Base-by-base conservation (phyloP, 495 filamentous ascomycete genomes). In the Jackrogersella multiformis region DNA sequence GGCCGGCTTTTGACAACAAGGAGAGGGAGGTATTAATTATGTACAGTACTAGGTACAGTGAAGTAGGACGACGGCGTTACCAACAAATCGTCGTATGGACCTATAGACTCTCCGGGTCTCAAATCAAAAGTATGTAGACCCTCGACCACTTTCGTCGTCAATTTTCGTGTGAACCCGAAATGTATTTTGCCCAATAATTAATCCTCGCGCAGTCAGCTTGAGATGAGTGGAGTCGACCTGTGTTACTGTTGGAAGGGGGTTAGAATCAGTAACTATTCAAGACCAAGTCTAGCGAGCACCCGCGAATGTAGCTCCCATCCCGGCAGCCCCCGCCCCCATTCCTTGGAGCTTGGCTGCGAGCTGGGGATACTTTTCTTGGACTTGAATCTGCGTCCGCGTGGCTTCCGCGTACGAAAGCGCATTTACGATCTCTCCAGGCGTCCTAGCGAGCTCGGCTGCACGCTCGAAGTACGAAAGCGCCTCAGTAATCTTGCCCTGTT, bases 321-420 rank as follows among this genome's bases (percentile, higher is more conserved):
- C 70, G 26, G 62, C 71, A 45, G 71, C 72, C n/a, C 73, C 72
- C 30, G 69, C 69, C 30, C 73, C 73, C 88, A 96, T 92, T 42
- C 88, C 86, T 59, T 91, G 88, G 56, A 99, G 85, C 71, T 91
- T 89, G 55, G 82, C 88, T 10, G 93, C 92, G 26, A 99, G 87
- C 77, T 96, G 88, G n/a, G 95, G 95, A 73, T 99, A 98, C 79
- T 97, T 96, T 81, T 97, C 92, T 80, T 97, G 94, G 13, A 99
- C 95, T 81, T 97, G 91, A 36, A 99, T 84, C 80, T 99, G 95
- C 56, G 96, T 98, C 63, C 96, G 85, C 46, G 95, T 98, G 18
- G 96, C 95, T 78, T 99, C 95, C 12, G 95, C 95, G 76, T 99
- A 99, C 12, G 92, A 96, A 28, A 99, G 85, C 9, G 95, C 95